Evolutionary conservation across 805 yeast genomes (phyloP), one percentile per base, ranked within the genome.

Genomic region (Candida chilensis): DNA sequence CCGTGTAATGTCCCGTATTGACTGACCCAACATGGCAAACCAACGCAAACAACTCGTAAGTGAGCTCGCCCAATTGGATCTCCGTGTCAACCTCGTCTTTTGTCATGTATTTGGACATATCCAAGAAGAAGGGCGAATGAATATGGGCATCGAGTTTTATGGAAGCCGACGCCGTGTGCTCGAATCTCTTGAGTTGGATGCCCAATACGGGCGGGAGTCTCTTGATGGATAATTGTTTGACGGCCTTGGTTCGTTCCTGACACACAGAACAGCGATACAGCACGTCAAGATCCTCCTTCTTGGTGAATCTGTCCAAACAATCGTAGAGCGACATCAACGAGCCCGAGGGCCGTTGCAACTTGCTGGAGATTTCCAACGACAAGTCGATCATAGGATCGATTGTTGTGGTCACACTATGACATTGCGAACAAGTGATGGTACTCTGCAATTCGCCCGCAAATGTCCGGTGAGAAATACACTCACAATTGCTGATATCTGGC

Each of bases 1-100:
- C 79, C 10, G 88, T 70, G 50, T 92, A 92, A 52, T 92, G 99
- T 8, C 99, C 99, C 2, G 96, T 92, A 49, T 86, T 86, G 5
- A 90, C 92, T 13, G 90, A 78, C 1, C 99, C 99, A 20, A 76
- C 77, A 52, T 92, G 98, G 43, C 86, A 76, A 7, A 92, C 80
- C 19, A 88, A 73, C 2, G 90, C 95, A 54, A 78, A 86, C 25
- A 92, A 64, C 53, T 90, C 96, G 53, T 82, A 90, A 2, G 74
- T 54, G n/a, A 71, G 47, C 31, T 64, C 54, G 18, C 65, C 41
- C 8, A 41, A 42, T 19, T 46, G 29, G 9, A 20, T 36, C 17
- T 32, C 35, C n/a, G 20, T 30, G 5, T 31, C 9, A 11, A 32
- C 35, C 12, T 35, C 40, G 5, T 25, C 27, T 34, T 28, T 33